Percentiles rank a stretch among this genome's conserved stretches.
Evolutionary conservation across 305 asterid genomes (phyloP).

Genomic region (Fraxinus albicans): DNA sequence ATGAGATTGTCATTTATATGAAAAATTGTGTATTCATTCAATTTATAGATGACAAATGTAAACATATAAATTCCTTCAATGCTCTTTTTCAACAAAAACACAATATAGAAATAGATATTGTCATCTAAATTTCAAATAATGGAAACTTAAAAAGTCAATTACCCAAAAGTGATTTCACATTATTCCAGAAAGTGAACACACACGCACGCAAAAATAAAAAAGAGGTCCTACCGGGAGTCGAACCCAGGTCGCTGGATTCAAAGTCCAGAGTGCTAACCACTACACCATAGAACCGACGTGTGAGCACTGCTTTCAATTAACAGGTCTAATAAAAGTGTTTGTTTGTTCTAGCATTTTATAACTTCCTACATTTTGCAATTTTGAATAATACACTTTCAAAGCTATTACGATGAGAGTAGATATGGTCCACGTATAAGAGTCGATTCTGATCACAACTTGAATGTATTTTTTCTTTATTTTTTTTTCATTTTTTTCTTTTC

Average conservation of each 20-base stretch:
- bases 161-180: neutral
- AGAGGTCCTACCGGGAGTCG: constrained; percentile 99
- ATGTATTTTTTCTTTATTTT: neutral
- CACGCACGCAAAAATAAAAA: no score
- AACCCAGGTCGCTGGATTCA: constrained; percentile 99
- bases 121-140: neutral
- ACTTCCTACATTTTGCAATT: neutral
- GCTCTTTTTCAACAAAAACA: neutral
- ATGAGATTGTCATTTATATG: neutral
- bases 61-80: neutral
- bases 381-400: neutral
- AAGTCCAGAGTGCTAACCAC: constrained; percentile 99
- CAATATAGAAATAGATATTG: neutral
- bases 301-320: no score
- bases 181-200: neutral
- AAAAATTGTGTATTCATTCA: no score
- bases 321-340: no score
- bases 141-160: neutral
- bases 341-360: neutral
- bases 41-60: neutral
- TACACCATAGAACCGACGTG: constrained; percentile 99
- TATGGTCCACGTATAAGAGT: neutral
- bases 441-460: no score
- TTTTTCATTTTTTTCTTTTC: no score
- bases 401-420: neutral